Percentiles rank a stretch among this genome's conserved stretches.
Evolutionary conservation across 177 flowering plant species (phyloP).

Genomic region (Vitis hybrid): DNA sequence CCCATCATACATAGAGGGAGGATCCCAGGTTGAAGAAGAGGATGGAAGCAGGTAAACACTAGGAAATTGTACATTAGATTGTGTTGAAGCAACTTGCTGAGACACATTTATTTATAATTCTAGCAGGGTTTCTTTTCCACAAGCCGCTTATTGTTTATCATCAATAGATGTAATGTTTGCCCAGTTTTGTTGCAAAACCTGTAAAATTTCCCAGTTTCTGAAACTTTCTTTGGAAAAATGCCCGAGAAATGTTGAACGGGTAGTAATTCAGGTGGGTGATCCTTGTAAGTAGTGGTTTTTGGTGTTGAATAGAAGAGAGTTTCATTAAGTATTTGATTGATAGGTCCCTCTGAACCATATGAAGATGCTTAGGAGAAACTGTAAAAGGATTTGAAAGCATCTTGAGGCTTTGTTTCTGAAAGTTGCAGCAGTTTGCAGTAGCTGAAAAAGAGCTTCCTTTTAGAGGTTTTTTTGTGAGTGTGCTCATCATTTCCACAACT

Average conservation of each 20-base stretch:
- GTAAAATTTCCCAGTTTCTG: background rate
- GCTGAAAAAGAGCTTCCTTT: background rate
- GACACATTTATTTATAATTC: constrained; percentile 22
- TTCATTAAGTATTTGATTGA: background rate
- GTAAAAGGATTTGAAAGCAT: background rate
- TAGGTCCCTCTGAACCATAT: no score
- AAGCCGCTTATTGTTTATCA: constrained; percentile 6
- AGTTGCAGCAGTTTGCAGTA: background rate
- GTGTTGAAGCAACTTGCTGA: constrained; percentile 67
- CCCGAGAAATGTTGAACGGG: background rate
- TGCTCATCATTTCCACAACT: constrained; percentile 2
- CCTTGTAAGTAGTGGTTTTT: constrained; percentile 14
- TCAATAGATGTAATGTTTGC: constrained; percentile 5
- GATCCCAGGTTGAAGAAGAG: constrained; percentile 22
- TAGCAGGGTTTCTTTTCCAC: background rate
- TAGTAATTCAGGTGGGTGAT: constrained; percentile 5
- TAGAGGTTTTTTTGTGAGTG: background rate
- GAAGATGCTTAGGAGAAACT: no score
- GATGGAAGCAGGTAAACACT: constrained; percentile 27
- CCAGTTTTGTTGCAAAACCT: constrained; percentile 9
- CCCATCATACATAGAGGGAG: constrained; percentile 23
- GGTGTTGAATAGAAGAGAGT: constrained; percentile 1
- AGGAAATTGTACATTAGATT: constrained; percentile 22
- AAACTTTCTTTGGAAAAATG: constrained; percentile 1
- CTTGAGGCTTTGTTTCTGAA: constrained; percentile 3